Evolutionary conservation across 345 rosid species (phyloP), one percentile per base, ranked within the genome.

Genomic region (Arabis hirsuta): DNA sequence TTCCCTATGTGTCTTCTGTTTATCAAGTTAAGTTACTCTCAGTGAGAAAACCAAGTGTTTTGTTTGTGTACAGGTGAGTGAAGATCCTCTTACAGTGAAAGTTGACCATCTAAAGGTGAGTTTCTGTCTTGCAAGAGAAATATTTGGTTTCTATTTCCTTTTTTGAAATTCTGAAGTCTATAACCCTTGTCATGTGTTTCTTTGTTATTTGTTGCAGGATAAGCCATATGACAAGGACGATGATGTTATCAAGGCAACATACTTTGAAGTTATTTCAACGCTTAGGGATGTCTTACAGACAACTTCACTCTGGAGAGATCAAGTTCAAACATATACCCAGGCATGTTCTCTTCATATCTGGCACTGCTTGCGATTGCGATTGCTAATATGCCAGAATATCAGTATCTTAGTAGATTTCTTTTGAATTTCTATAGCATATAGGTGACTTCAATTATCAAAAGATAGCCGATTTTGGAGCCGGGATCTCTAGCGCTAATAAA

Each of bases 391-490:
- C n/a, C 70, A 54, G 45, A 32, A 14, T 7, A 73, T 34, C 22
- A 34, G 48, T 36, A 54, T 72, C 76, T 62, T 32, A 63, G 7
- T 62, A 16, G 16, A 22, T 62, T 9, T 55, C 13, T 54, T 55
- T 72, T 69, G 39, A 38, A 42, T 50, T 16, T 63, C 16, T 84
- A 62, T 83, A 93, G 98, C 96, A 93, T 75, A 79, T 93, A 60
- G 96, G 96, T 36, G 97, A 89, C 72, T 89, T 90, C 72, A 89
- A 78, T 76, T 87, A 86, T 58, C 79, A 85, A 64, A 82, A 86
- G 73, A 76, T 89, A 67, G 97, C 98, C 38, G 97, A 93, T 82
- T 93, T 93, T 78, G 98, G 97, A 47, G 98, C 97, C 66, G 97
- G 94, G 57, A 90, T 93, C 85, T 89, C 92, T 31, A 91, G 96